A percentile compares a stretch with the other conserved stretches of the same genome.
These are phyloP conservation scores for Colletotrichum somersetense DNA, from an alignment of 2,329 filamentous ascomycete species.

Conservation along the genomic window DNA sequence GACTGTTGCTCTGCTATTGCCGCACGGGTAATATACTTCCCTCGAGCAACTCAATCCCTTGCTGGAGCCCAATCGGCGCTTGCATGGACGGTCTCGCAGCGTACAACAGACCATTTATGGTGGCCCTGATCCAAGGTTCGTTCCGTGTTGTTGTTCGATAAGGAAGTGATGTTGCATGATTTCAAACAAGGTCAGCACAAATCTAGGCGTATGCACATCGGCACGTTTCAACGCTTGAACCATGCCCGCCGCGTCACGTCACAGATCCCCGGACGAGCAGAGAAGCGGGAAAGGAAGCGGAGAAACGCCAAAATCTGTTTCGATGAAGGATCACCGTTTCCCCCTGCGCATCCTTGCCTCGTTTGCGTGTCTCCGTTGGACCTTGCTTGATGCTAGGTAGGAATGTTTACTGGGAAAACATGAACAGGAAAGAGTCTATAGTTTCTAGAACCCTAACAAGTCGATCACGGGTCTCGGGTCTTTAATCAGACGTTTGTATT, in stretches of 20 bases:
- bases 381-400: neutral
- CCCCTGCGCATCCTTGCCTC: neutral
- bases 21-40: neutral
- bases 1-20: neutral
- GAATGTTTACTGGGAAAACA: neutral
- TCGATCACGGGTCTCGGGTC: neutral
- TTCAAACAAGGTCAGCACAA: slow-evolving; percentile 22
- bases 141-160: too few species aligned
- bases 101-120: too few species aligned
- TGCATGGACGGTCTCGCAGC: neutral
- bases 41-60: slow-evolving; percentile 1
- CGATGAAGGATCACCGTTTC: neutral
- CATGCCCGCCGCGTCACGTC: slow-evolving; percentile 8
- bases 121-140: slow-evolving; percentile 19
- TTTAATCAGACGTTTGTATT: neutral
- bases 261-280: neutral
- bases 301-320: slow-evolving; percentile 18
- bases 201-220: neutral
- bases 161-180: slow-evolving; percentile 22
- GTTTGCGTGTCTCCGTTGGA: neutral
- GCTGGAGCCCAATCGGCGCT: slow-evolving; percentile 20
- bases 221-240: slow-evolving; percentile 33
- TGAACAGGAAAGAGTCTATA: too few species aligned
- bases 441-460: neutral
- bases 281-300: neutral